A percentile compares a stretch with the other conserved stretches of the same genome.
Conservation (phyloP, 2,329 filamentous ascomycete genomes). For the Verticillium nubilum region DNA sequence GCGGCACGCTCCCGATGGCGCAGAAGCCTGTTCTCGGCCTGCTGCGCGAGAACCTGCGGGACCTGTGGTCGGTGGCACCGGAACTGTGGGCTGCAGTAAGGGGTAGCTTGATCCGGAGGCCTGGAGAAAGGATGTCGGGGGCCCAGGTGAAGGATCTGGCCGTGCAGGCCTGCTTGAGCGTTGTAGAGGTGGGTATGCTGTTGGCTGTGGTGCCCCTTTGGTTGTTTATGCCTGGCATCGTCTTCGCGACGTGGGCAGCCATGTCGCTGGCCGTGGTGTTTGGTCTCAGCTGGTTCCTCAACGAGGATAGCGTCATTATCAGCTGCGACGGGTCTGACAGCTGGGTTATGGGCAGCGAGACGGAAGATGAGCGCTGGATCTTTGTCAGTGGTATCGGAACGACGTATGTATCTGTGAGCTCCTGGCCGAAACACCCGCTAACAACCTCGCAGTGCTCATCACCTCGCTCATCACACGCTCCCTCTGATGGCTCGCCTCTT, state of each 20-base stretch:
- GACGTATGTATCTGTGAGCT: slow-evolving; percentile 16
- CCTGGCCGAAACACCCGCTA: neutral
- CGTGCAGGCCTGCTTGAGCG: slow-evolving; percentile 17
- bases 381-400: slow-evolving; percentile 27
- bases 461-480: slow-evolving; percentile 21
- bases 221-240: slow-evolving; percentile 21
- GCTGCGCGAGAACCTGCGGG: slow-evolving; percentile 16
- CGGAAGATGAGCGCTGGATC: slow-evolving; percentile 26
- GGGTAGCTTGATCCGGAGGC: slow-evolving; percentile 9
- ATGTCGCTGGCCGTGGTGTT: slow-evolving; percentile 16
- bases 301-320: slow-evolving; percentile 17
- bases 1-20: slow-evolving; percentile 23
- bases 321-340: slow-evolving; percentile 15
- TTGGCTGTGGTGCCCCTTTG: slow-evolving; percentile 18
- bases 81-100: slow-evolving; percentile 14
- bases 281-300: slow-evolving; percentile 21
- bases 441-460: slow-evolving; percentile 16
- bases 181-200: slow-evolving; percentile 20
- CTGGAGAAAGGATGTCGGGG: slow-evolving; percentile 7
- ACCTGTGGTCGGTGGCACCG: slow-evolving; percentile 13
- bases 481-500: slow-evolving; percentile 29
- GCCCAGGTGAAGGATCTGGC: slow-evolving; percentile 10
- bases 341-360: slow-evolving; percentile 20
- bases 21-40: slow-evolving; percentile 15
- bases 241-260: slow-evolving; percentile 21